A percentile compares a stretch with the other conserved stretches of the same genome.
Conservation (phyloP, 192 early-diverging fungal species). For the Spizellomyces punctatus region DNA sequence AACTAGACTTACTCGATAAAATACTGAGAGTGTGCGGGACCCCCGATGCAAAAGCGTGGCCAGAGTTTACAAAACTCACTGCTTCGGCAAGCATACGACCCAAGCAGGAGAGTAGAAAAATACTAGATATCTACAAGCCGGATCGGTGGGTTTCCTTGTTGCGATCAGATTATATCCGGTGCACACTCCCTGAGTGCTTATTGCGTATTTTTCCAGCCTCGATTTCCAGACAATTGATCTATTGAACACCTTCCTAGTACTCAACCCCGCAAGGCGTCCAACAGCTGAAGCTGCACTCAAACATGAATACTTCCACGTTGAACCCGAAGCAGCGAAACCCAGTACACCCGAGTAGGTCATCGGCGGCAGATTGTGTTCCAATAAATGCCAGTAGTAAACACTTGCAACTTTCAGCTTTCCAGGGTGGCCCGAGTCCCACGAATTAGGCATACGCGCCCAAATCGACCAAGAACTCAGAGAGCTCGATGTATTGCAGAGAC, state of each 20-base stretch:
- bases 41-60: slow-evolving; percentile 80
- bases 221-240: slow-evolving; percentile 37
- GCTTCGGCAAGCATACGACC: slow-evolving; percentile 1
- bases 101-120: slow-evolving; percentile 10
- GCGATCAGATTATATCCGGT: not conserved
- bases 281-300: slow-evolving; percentile 77
- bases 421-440: slow-evolving; percentile 40
- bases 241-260: slow-evolving; percentile 75
- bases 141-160: not conserved
- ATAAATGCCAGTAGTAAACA: not conserved
- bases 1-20: slow-evolving; percentile 81
- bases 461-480: slow-evolving; percentile 9
- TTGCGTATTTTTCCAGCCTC: not conserved
- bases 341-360: slow-evolving; percentile 36
- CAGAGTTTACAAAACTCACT: slow-evolving; percentile 43
- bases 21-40: slow-evolving; percentile 93
- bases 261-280: slow-evolving; percentile 74
- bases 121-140: slow-evolving; percentile 1
- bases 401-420: slow-evolving; percentile 25
- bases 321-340: slow-evolving; percentile 30
- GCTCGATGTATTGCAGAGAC: not conserved
- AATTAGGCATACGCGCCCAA: slow-evolving; percentile 27
- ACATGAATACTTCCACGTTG: slow-evolving; percentile 70
- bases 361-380: not conserved
- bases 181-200: not conserved